Evolutionary conservation across 116 monocot genomes (phyloP).

Genomic region (Iris pallida): DNA sequence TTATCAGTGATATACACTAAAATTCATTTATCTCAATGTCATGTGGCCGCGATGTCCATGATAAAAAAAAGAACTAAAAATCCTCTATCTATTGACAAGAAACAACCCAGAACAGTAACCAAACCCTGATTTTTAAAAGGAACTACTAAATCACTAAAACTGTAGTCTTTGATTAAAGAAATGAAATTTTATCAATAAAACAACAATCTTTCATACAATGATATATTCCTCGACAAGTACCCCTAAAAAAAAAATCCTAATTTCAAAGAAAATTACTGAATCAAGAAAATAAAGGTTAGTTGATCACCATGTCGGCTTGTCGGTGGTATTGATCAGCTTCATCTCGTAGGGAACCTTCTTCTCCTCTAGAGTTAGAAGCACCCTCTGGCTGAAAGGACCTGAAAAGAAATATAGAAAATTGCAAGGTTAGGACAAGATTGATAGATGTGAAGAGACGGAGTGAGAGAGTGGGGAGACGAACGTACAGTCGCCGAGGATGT

Average conservation of each 20-base stretch:
- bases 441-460: background rate
- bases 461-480: background rate
- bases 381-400: constrained; percentile 73
- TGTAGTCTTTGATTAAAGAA: too few relatives aligned
- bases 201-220: too few relatives aligned
- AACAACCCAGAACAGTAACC: too few relatives aligned
- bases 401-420: background rate
- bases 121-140: too few relatives aligned
- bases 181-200: too few relatives aligned
- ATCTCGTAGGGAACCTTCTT: constrained; percentile 54
- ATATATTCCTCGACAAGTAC: background rate
- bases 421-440: background rate
- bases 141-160: too few relatives aligned
- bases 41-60: too few relatives aligned
- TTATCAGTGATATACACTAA: too few relatives aligned
- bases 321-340: constrained; percentile 45
- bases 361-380: constrained; percentile 67
- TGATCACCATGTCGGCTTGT: constrained; percentile 61
- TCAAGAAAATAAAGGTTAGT: constrained; percentile 3
- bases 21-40: too few relatives aligned
- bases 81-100: too few relatives aligned
- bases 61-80: too few relatives aligned
- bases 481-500: constrained; percentile 34
- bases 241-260: background rate
- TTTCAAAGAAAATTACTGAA: background rate